Percentiles rank a stretch among this genome's conserved stretches.
phyloP scores from a whole-genome alignment of 2,329 filamentous ascomycete species.

The Fusarium fracticaudum region DNA sequence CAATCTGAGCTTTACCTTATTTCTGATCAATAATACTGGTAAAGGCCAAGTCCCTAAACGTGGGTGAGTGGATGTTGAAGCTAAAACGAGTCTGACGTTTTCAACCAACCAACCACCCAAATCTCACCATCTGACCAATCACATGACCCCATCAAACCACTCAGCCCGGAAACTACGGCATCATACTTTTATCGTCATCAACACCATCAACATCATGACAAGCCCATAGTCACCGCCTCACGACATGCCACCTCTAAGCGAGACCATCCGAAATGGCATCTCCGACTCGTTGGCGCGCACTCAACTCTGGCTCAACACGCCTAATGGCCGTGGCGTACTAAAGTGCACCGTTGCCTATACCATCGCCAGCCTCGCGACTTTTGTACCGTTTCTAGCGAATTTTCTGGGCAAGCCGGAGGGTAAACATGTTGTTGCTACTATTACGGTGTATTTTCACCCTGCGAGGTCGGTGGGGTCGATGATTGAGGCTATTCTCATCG shows the following conservation, averaged over 20 bases:
- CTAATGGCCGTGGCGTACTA: slow-evolving; percentile 79
- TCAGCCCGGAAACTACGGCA: slow-evolving; percentile 3
- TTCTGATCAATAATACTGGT: too few relatives aligned
- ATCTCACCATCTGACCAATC: slow-evolving; percentile 13
- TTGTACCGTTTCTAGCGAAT: slow-evolving; percentile 75
- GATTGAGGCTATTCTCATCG: slow-evolving; percentile 84
- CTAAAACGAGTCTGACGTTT: not conserved
- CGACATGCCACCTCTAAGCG: slow-evolving; percentile 17
- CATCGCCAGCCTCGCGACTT: slow-evolving; percentile 85
- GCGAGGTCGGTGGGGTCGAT: slow-evolving; percentile 88
- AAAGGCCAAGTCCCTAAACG: not conserved
- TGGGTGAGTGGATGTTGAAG: not conserved
- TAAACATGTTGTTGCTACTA: slow-evolving; percentile 92
- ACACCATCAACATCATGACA: slow-evolving; percentile 9
- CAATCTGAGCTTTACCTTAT: not conserved
- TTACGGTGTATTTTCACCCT: slow-evolving; percentile 95
- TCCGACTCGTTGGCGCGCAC: slow-evolving; percentile 55
- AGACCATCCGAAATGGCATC: slow-evolving; percentile 34
- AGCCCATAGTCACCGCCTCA: not conserved
- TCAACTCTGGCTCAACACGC: slow-evolving; percentile 70
- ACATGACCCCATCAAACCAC: slow-evolving; percentile 3
- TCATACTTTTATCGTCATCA: not conserved
- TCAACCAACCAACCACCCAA: not conserved
- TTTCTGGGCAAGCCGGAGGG: slow-evolving; percentile 86
- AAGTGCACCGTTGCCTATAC: slow-evolving; percentile 94